phyloP scores from a whole-genome alignment of 1,139 yeast genomes.

The Hansenula sp. region DNA sequence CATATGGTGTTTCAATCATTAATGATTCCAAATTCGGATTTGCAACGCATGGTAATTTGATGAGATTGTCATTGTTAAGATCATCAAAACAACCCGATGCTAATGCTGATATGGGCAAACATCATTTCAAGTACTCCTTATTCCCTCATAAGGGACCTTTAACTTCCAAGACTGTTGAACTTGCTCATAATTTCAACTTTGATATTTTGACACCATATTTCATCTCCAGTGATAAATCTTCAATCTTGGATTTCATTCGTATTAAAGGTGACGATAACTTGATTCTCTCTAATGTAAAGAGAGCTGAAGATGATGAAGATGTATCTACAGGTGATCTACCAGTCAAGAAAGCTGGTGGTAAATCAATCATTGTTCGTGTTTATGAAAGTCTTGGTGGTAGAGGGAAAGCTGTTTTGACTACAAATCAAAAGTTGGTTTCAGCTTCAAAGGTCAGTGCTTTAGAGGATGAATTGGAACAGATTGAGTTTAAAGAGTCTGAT shows the following conservation, averaged over 20 bases:
- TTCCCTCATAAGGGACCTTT: conserved; percentile 76
- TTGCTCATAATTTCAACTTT: conserved; percentile 80
- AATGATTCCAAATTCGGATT: conserved; percentile 91
- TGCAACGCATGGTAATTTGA: conserved; percentile 82
- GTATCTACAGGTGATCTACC: conserved; percentile 35
- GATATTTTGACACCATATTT: conserved; percentile 25
- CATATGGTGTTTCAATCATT: conserved; percentile 83
- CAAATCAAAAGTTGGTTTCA: conserved; percentile 39
- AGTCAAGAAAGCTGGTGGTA: conserved; percentile 37
- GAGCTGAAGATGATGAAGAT: conserved; percentile 74
- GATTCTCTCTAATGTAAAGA: conserved; percentile 72
- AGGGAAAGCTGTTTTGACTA: conserved; percentile 46
- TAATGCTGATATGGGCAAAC: conserved; percentile 88
- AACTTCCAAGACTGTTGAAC: conserved; percentile 59
- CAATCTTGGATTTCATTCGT: conserved; percentile 23
- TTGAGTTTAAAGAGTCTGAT: conserved; percentile 20
- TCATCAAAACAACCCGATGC: conserved; percentile 92
- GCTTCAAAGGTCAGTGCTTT: conserved; percentile 65
- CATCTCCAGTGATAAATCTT: conserved; percentile 5
- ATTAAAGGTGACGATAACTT: conserved; percentile 50
- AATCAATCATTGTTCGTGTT: conserved; percentile 64
- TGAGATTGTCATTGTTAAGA: conserved; percentile 78
- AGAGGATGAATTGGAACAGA: conserved; percentile 55
- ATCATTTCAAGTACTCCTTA: conserved; percentile 77
- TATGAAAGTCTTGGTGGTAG: conserved; percentile 87